Evolutionary conservation across 495 filamentous ascomycete species (phyloP), one percentile per base, ranked within the genome.

Genomic region (Penicillium samsonianum): DNA sequence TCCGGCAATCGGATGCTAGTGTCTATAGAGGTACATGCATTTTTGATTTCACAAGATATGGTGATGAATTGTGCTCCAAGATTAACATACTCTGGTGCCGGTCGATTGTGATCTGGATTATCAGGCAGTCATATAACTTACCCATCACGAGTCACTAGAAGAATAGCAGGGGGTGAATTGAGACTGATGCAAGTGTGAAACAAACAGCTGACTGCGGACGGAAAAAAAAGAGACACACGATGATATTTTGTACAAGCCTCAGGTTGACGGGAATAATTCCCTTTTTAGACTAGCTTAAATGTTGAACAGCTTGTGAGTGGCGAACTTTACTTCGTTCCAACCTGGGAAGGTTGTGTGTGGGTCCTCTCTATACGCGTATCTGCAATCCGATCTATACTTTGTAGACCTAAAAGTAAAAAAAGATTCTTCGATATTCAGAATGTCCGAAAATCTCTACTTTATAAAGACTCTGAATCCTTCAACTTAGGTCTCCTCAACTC

Each of bases 351-450:
- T 30, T 30, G 28, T 3, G 28, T 30, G 23, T 30, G 44, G 44
- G 44, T n/a, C 25, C 3, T 5, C 16, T 47, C 44, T 47, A 47
- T 47, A 47, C 44, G 44, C 44, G 44, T 47, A 47, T 47, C 26
- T 14, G 44, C 25, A n/a, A 23, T 16, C 17, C 43, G 14, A 47
- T 47, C 44, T 17, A 45, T 25, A 1, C 17, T 3, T 2, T 23
- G 30, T n/a, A 47, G 5, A 7, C 14, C 0, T 19, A 28, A 28
- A n/a, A n/a, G 11, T 47, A 31, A n/a, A 47, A 25, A n/a, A 10
- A 12, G n/a, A 47, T 45, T 45, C 22, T 45, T 45, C 14, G 26
- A 45, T 45, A 45, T 30, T 9, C 2, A 9, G 14, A 45, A 23
- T 7, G 20, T 4, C 28, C 14, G 12, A 25, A 16, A 17, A 11